Percentiles rank a stretch among this genome's conserved stretches.
Conservation (phyloP, 164 flowering plant genomes). For the Macadamia tetraphylla region DNA sequence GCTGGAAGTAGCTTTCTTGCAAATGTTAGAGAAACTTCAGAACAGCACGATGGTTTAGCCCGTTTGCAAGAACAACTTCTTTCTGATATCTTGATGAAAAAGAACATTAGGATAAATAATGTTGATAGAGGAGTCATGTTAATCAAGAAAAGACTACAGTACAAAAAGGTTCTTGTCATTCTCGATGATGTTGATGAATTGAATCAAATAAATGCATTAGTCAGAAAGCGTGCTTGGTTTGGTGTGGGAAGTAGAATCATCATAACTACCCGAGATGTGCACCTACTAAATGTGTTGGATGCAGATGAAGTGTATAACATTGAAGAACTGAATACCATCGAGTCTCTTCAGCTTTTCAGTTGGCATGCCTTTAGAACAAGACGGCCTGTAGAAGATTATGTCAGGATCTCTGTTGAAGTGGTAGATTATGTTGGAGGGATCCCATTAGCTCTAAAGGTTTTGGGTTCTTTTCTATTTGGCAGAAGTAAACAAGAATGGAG, state of each 20-base stretch:
- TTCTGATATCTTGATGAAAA: neutral
- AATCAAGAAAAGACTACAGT: neutral
- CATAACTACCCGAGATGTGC: constrained; percentile 2
- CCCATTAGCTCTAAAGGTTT: constrained; percentile 10
- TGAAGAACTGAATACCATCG: neutral
- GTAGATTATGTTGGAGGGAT: constrained; percentile 1
- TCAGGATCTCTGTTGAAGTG: neutral
- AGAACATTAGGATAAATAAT: neutral
- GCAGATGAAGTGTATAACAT: neutral
- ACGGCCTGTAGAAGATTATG: neutral
- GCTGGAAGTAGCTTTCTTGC: constrained; percentile 7
- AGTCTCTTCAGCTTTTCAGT: constrained; percentile 6
- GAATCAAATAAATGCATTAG: neutral
- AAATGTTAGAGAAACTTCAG: constrained; percentile 2
- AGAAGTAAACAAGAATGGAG: neutral
- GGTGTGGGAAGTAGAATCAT: constrained; percentile 11
- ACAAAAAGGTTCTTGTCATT: neutral
- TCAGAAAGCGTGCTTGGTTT: neutral
- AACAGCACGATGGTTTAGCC: neutral
- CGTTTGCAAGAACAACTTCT: constrained; percentile 5
- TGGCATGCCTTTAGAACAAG: constrained; percentile 4
- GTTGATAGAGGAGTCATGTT: constrained; percentile 1
- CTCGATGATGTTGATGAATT: neutral
- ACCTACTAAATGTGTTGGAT: neutral
- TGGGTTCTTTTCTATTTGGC: constrained; percentile 9